Conservation (phyloP, 2,329 filamentous ascomycete genomes). For the Diaporthe ampelina region DNA sequence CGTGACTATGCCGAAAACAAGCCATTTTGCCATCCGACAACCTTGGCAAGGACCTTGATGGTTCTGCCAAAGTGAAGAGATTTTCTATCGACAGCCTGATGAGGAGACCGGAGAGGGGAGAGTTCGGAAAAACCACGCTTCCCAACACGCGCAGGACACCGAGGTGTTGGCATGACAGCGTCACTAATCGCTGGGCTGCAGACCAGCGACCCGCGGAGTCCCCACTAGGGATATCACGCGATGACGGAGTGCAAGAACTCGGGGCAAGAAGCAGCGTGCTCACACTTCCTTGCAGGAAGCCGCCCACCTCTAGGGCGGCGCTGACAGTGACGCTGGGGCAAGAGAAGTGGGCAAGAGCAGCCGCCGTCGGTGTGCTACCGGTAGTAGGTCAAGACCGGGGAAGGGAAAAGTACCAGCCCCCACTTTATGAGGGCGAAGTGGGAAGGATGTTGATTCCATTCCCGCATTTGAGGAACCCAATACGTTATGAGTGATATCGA, state of each 20-base stretch:
- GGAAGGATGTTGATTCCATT: neutral
- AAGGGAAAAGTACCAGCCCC: constrained; percentile 24
- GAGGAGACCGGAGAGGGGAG: constrained; percentile 28
- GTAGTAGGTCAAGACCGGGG: neutral
- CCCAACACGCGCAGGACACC: neutral
- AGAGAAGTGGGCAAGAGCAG: neutral
- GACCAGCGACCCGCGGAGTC: neutral
- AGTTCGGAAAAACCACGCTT: neutral
- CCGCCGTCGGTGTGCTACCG: neutral
- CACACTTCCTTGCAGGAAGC: neutral
- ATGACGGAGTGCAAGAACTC: neutral
- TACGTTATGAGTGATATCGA: constrained; percentile 24
- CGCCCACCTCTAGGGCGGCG: neutral
- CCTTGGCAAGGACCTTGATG: constrained; percentile 28
- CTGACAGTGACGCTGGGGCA: neutral
- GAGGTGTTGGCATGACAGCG: constrained; percentile 7
- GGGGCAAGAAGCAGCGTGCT: neutral
- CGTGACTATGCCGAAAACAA: constrained; percentile 21
- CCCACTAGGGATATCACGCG: constrained; percentile 6
- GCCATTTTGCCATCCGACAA: neutral
- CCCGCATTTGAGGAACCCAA: constrained; percentile 14
- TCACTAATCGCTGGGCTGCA: constrained; percentile 19
- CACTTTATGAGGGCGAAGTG: neutral
- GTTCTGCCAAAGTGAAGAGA: constrained; percentile 7
- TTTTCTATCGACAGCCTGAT: neutral